Conservation (phyloP, 1,284 basidiomycete genomes). For the Cutaneotrichosporon sp. region DNA sequence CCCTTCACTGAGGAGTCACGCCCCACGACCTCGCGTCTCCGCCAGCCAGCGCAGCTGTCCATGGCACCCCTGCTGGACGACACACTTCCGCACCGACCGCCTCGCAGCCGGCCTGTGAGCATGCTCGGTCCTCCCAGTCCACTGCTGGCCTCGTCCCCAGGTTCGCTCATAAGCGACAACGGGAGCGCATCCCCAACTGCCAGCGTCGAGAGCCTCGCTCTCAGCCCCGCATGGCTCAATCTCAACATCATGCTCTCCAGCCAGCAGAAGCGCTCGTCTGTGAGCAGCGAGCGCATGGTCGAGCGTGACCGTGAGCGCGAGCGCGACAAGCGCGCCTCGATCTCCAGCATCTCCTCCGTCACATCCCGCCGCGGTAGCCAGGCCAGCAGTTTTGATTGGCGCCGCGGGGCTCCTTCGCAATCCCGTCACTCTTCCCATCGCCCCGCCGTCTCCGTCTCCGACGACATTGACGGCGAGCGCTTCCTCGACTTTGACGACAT, state of each 20-base stretch:
- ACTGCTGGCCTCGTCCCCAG: slow-evolving; percentile 5
- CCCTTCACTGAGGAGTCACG: slow-evolving; percentile 1
- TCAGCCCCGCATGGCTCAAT: slow-evolving; percentile 5
- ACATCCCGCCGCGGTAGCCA: not conserved
- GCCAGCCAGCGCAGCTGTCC: slow-evolving; percentile 12
- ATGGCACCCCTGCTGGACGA: slow-evolving; percentile 3
- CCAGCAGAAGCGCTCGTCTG: not conserved
- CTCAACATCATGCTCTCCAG: not conserved
- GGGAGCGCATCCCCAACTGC: slow-evolving; percentile 11
- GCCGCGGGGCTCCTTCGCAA: not conserved
- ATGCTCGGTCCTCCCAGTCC: slow-evolving; percentile 7
- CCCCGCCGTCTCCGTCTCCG: slow-evolving; percentile 1
- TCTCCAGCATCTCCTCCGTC: not conserved
- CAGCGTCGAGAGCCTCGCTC: slow-evolving; percentile 12
- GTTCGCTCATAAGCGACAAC: slow-evolving; percentile 15
- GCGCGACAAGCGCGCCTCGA: not conserved
- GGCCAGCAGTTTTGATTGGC: not conserved
- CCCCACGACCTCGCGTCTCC: slow-evolving; percentile 11
- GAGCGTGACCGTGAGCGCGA: not conserved
- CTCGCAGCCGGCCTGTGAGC: slow-evolving; percentile 6
- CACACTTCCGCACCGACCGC: not conserved
- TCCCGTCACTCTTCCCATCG: not conserved
- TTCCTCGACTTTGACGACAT: slow-evolving; percentile 26
- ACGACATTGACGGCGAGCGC: slow-evolving; percentile 13
- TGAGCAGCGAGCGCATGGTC: not conserved